Base-by-base conservation (phyloP, 1,284 basidiomycete genomes). In the Trichosporon ovoides region DNA sequence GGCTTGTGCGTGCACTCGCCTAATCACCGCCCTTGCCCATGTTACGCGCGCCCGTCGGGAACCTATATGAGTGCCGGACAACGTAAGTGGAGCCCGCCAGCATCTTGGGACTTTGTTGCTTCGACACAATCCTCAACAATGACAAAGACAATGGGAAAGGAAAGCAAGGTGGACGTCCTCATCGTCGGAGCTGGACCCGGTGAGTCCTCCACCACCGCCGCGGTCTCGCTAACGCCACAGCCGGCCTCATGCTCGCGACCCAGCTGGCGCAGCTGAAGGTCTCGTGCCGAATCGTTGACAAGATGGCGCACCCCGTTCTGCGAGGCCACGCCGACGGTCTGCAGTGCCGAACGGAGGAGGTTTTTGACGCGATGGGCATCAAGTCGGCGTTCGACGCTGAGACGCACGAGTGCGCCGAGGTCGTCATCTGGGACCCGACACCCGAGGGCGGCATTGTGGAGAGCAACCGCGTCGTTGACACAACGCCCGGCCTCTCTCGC, bases 321-420 rank as follows among this genome's bases (percentile, higher is more conserved):
- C 55, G 64, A 6, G 67, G 67, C 1, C 67, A 69, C 48, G 67
- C 67, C 4, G 67, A 69, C 43, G 67, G 57, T 10, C 54, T 64
- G 38, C 66, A 66, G 59, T 68, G 64, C 60, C 63, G 71, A 10
- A 72, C 71, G 3, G 66, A 68, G 55, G 71, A 72, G 57, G 68
- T 72, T 20, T 71, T 71, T 43, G 65, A 68, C 31, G 61, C 65
- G 12, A 61, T 72, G 16, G 68, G 67, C 37, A 60, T 66, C 6
- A 59, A 69, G 18, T 51, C 64, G 1, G 58, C 66, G 38, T 64
- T 69, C 36, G 60, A 66, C 16, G 65, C 64, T 24, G 68, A 66
- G 52, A 64, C 56, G 31, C 60, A 62, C 56, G 67, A 62, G 63
- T 64, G 60, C 43, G 67, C 66, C 20, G 68, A 72, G 52, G 63